Percentiles rank a stretch among this genome's conserved stretches.
These are phyloP conservation scores for Termitomyces titanicus DNA, from an alignment of 768 basidiomycete genomes.

Conservation along the genomic window DNA sequence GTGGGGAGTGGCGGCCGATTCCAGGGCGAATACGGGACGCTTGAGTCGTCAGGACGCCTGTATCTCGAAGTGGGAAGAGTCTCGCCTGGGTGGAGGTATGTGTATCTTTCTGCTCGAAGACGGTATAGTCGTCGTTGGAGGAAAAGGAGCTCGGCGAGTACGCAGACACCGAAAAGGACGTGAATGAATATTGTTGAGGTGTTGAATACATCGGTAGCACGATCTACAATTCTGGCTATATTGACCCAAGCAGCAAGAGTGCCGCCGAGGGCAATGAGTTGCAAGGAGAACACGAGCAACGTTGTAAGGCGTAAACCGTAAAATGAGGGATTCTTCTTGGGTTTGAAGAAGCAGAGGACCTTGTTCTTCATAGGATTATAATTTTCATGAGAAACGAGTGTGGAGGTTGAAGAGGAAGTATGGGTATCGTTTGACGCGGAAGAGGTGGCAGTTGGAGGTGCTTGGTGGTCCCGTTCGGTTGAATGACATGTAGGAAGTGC, in stretches of 20 bases:
- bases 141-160: constrained; percentile 54
- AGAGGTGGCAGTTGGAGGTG: constrained; percentile 8
- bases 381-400: constrained; percentile 12
- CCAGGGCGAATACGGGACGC: constrained; percentile 60
- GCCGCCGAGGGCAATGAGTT: constrained; percentile 38
- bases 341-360: constrained; percentile 36
- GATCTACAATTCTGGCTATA: constrained; percentile 21
- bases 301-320: constrained; percentile 46
- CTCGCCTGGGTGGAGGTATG: constrained; percentile 56
- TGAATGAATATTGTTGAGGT: constrained; percentile 54
- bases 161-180: constrained; percentile 51
- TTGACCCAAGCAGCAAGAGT: constrained; percentile 59
- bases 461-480: constrained; percentile 34
- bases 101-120: constrained; percentile 66
- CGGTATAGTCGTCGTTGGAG: constrained; percentile 61
- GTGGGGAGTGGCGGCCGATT: constrained; percentile 67
- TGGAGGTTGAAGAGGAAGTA: constrained; percentile 15
- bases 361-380: constrained; percentile 26
- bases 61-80: constrained; percentile 39
- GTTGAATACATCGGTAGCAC: constrained; percentile 1
- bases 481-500: constrained; percentile 44
- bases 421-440: constrained; percentile 13
- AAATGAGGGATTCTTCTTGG: constrained; percentile 31
- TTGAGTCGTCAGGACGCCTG: constrained; percentile 20
- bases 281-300: constrained; percentile 36